Base-by-base conservation (phyloP, 2,329 filamentous ascomycete species). In the Diplodia sapinea region DNA sequence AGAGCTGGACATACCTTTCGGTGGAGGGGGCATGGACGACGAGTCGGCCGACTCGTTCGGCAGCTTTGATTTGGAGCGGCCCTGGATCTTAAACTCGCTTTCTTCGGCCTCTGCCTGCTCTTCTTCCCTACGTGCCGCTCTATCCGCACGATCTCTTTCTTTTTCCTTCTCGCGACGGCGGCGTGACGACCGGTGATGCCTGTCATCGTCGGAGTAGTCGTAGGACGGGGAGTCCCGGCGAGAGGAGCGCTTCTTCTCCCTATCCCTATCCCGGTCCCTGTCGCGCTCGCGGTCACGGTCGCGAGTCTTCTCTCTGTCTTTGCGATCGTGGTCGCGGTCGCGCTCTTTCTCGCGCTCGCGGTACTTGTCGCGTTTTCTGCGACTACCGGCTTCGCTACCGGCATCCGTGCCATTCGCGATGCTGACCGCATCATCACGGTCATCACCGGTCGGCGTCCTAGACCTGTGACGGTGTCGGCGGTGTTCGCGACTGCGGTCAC, bases 251-350 rank as follows among this genome's bases (percentile, higher is more conserved):
- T 83, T 80, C 67, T 79, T 80, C 51, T 80, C 78, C 50, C 76
- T 76, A 40, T 81, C 79, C 50, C 76, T 76, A 47, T 81, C 79
- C 47, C 82, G 77, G 15, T 82, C 80, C 64, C 81, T 76, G 56
- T 86, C 83, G 77, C 74, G 74, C 8, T 86, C 84, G 68, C 83
- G 82, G 51, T 90, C 87, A 70, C 84, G 85, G 63, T 81, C 72
- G 79, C 80, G 69, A 73, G 77, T 26, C 26, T 23, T 63, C 68
- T 55, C 70, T 52, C 40, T 83, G 79, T 68, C 79, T 79, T 52
- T 80, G 31, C 79, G 77, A 8, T 63, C 59, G 31, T 63, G 38
- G 29, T 63, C 59, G 38, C 80, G 76, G 5, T 82, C 79, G 59
- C 81, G 76, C 62, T 84, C 82, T 36, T 63, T 61, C 15, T 68